Evolutionary conservation across 495 filamentous ascomycete genomes (phyloP), one percentile per base, ranked within the genome.

Genomic region (Hamigera avellanea): DNA sequence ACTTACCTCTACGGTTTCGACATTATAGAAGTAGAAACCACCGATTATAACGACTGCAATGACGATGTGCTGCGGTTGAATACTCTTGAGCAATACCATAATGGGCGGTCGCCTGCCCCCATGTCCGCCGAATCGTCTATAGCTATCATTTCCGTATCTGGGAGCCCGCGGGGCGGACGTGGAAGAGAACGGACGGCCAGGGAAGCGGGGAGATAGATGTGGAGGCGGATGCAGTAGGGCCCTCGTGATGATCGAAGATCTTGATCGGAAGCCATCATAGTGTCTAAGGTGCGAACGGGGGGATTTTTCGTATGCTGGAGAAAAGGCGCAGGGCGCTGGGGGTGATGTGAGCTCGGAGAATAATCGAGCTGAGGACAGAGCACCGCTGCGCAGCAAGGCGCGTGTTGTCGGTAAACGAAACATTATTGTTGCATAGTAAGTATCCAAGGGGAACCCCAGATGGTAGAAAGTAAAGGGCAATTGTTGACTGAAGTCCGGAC

Each of bases 1-100:
- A 33, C 49, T 28, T 49, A 71, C 78, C 30, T 86, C 86, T 10
- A 94, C 87, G 7, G 67, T 73, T 45, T 96, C 85, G 8, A 81
- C 60, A 46, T 93, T 80, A 49, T 63, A 68, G 31, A 81, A 57
- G 57, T 88, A 89, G 50, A 89, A 76, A 17, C 53, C 59, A 0
- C 52, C 50, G 15, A 54, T 34, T 0, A 46, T 45, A 1, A 59
- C 17, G 3, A 52, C 62, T 14, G 64, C 37, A 2, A 58, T 18
- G 8, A 67, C 45, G 14, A 54, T 57, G 35, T 59, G 62, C 7
- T 42, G 45, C 6, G 54, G 60, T 45, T 52, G 57, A 2, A 50
- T 45, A 29, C 43, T 34, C 15, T 39, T 25, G 27, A 56, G 2
- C 10, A 58, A 16, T 0, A 36, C 39, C 32, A 38, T 19, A 7